Evolutionary conservation across 352 stramenopile genomes (phyloP).

Genomic region (Globisporangium polare): DNA sequence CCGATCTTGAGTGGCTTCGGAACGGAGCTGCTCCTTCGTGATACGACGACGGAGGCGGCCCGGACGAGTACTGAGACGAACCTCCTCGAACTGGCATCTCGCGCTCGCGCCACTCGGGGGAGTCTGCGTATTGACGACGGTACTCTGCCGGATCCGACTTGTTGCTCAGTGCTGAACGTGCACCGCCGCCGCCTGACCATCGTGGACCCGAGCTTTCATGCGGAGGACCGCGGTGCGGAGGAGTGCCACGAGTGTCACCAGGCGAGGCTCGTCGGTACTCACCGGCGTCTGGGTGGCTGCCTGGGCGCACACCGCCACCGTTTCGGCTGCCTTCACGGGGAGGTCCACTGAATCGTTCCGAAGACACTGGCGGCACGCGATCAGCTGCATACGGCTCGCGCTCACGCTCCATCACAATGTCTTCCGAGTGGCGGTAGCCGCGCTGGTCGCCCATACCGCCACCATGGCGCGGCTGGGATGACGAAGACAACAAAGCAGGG

Average conservation of each 20-base stretch:
- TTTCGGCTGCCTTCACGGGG: background rate
- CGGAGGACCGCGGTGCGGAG: background rate
- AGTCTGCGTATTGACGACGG: slow-evolving; percentile 27
- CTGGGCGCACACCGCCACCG: background rate
- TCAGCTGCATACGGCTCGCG: slow-evolving; percentile 5
- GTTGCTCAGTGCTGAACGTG: background rate
- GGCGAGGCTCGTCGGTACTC: slow-evolving; percentile 7
- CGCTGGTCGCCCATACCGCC: background rate
- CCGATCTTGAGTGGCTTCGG: background rate
- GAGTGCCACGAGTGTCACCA: background rate
- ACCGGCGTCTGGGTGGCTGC: background rate
- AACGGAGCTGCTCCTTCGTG: slow-evolving; percentile 3
- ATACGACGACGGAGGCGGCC: background rate
- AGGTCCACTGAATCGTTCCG: background rate
- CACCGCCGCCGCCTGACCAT: slow-evolving; percentile 1
- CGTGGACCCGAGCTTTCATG: background rate
- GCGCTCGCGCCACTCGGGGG: slow-evolving; percentile 35
- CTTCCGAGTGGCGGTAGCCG: background rate
- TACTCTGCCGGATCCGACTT: slow-evolving; percentile 18
- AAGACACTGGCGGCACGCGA: background rate
- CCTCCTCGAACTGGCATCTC: slow-evolving; percentile 9
- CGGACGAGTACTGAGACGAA: background rate
- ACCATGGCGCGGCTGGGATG: background rate
- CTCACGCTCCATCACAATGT: slow-evolving; percentile 10
- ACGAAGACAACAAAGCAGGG: background rate